Conservation (phyloP, 495 filamentous ascomycete species). For the Parathielavia hyrcaniae region DNA sequence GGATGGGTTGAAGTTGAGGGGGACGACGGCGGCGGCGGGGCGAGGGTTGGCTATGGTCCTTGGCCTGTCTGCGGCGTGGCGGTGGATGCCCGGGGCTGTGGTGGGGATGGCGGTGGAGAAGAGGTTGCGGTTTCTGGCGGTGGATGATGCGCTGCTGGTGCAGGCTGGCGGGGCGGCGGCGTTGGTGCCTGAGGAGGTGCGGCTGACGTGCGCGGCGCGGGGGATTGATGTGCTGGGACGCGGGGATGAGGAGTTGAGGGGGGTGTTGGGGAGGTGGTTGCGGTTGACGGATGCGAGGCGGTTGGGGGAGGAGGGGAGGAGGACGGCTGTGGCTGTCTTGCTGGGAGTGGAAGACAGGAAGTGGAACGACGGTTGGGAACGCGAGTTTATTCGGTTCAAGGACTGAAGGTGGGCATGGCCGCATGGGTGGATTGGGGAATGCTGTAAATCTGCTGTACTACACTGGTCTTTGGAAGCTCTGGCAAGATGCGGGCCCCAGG, state of each 20-base stretch:
- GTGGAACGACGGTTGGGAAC: neutral
- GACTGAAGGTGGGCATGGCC: neutral
- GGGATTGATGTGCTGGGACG: conserved; percentile 35
- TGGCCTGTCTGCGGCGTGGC: conserved; percentile 23
- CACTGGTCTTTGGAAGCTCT: no score
- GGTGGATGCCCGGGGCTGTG: conserved; percentile 32
- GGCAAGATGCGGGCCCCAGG: no score
- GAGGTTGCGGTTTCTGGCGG: conserved; percentile 49
- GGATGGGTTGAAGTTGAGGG: no score
- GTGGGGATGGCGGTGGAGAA: conserved; percentile 4
- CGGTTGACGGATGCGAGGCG: conserved; percentile 16
- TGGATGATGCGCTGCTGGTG: conserved; percentile 34
- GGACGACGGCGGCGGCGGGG: neutral
- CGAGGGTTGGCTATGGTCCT: conserved; percentile 15
- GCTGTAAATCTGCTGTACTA: neutral
- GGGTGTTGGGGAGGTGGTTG: conserved; percentile 34
- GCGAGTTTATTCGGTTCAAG: neutral
- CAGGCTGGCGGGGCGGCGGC: conserved; percentile 32
- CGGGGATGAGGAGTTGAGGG: conserved; percentile 26
- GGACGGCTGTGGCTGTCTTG: neutral
- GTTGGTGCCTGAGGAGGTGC: conserved; percentile 39
- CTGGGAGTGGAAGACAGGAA: neutral
- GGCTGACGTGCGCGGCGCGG: conserved; percentile 39
- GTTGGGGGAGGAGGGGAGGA: conserved; percentile 1
- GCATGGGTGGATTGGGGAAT: neutral